These are phyloP conservation scores for Athelia psychrophila DNA, from an alignment of 1,284 basidiomycete species.

Conservation along the genomic window DNA sequence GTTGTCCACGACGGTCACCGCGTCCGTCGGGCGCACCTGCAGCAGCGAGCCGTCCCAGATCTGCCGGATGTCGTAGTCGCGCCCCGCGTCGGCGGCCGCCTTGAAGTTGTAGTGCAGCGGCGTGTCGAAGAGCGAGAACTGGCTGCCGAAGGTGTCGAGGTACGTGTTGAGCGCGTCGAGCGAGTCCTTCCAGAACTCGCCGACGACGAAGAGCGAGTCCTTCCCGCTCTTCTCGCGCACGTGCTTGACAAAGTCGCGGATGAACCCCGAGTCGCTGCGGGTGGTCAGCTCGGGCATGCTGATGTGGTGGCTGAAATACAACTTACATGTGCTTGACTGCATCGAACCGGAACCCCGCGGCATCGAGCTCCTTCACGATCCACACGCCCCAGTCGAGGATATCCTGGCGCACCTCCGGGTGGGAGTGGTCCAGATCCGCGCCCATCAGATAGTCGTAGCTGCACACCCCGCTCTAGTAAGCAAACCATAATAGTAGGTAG, in stretches of 20 bases:
- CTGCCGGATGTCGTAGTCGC: conserved; percentile 62
- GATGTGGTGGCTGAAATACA: no score
- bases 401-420: conserved; percentile 76
- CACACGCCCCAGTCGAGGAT: conserved; percentile 66
- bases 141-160: conserved; percentile 28
- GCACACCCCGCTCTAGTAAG: conserved; percentile 11
- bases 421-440: conserved; percentile 77
- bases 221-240: conserved; percentile 40
- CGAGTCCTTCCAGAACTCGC: conserved; percentile 51
- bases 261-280: conserved; percentile 36
- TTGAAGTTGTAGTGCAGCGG: conserved; percentile 74
- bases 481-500: no score
- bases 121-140: conserved; percentile 69
- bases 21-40: conserved; percentile 57
- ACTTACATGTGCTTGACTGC: conserved; percentile 83
- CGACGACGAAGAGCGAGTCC: conserved; percentile 42
- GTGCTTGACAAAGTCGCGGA: conserved; percentile 48
- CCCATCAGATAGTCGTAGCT: conserved; percentile 69
- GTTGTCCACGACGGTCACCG: conserved; percentile 82
- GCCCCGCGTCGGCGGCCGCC: conserved; percentile 54
- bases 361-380: conserved; percentile 76
- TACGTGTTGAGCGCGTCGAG: conserved; percentile 37
- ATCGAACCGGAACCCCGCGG: conserved; percentile 82
- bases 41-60: conserved; percentile 61
- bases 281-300: no score